phyloP scores from a whole-genome alignment of 257 asterid species.

The Solanum dulcamara region DNA sequence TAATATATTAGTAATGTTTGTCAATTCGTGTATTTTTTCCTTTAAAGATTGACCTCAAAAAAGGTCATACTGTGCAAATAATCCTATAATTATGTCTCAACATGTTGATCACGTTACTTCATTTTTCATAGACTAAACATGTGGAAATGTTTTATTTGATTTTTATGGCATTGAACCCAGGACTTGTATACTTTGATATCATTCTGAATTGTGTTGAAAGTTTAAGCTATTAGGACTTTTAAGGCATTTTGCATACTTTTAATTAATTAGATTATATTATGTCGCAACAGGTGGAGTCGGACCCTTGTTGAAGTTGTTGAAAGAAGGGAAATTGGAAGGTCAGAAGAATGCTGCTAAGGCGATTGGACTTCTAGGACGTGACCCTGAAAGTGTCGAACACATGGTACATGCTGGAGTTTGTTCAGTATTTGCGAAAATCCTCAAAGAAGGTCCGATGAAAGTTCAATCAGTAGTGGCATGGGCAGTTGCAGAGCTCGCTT shows the following conservation, averaged over 20 bases:
- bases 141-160: not conserved
- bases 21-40: too few relatives aligned
- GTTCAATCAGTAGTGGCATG: constrained; percentile 66
- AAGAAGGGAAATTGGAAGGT: constrained; percentile 62
- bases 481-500: constrained; percentile 56
- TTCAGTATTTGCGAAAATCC: constrained; percentile 49
- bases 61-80: not conserved
- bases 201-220: not conserved
- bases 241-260: not conserved
- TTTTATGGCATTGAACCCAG: accelerated
- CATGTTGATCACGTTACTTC: too few relatives aligned
- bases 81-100: not conserved
- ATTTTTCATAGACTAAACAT: not conserved
- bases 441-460: constrained; percentile 59
- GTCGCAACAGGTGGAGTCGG: constrained; percentile 33
- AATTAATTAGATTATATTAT: not conserved
- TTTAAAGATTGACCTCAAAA: not conserved
- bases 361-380: constrained; percentile 55
- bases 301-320: constrained; percentile 44
- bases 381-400: constrained; percentile 58
- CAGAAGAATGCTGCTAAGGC: constrained; percentile 61
- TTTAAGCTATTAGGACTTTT: not conserved
- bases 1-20: too few relatives aligned
- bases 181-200: not conserved
- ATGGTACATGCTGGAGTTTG: constrained; percentile 59